Evolutionary conservation across 345 rosid species (phyloP).

Genomic region (Crucihimalaya himalaica): DNA sequence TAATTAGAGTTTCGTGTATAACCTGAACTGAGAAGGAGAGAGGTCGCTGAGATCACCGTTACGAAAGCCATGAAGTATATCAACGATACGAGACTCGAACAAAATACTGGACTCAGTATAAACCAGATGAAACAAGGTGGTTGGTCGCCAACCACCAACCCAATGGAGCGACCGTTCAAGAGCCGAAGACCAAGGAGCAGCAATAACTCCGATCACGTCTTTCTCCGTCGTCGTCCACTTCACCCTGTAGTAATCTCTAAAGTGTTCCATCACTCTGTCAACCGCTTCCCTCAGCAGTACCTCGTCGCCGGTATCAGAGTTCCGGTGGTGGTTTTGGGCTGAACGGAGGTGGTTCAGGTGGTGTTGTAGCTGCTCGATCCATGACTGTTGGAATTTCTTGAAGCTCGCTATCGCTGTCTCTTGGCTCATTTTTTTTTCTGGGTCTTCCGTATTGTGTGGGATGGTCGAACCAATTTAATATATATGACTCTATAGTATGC

Average conservation of each 20-base stretch:
- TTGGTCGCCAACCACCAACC: conserved; percentile 85
- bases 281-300: conserved; percentile 47
- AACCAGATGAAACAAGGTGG: conserved; percentile 74
- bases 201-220: conserved; percentile 56
- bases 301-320: conserved; percentile 26
- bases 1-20: background rate
- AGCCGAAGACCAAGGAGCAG: conserved; percentile 76
- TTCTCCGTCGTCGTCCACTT: conserved; percentile 52
- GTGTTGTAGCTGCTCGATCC: conserved; percentile 62
- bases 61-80: conserved; percentile 63
- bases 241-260: conserved; percentile 53
- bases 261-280: conserved; percentile 52
- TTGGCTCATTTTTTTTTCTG: conserved; percentile 29
- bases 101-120: conserved; percentile 78
- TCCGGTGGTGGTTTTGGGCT: conserved; percentile 45
- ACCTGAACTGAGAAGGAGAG: conserved; percentile 79
- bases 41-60: conserved; percentile 88
- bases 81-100: conserved; percentile 73
- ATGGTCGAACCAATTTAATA: background rate
- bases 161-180: conserved; percentile 87
- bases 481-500: conserved; percentile 10
- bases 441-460: conserved; percentile 19
- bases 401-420: conserved; percentile 43
- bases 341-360: conserved; percentile 54
- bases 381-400: conserved; percentile 54